A percentile compares a stretch with the other conserved stretches of the same genome.
Evolutionary conservation across 352 stramenopile genomes (phyloP).

Genomic region (Globisporangium carolinianum): DNA sequence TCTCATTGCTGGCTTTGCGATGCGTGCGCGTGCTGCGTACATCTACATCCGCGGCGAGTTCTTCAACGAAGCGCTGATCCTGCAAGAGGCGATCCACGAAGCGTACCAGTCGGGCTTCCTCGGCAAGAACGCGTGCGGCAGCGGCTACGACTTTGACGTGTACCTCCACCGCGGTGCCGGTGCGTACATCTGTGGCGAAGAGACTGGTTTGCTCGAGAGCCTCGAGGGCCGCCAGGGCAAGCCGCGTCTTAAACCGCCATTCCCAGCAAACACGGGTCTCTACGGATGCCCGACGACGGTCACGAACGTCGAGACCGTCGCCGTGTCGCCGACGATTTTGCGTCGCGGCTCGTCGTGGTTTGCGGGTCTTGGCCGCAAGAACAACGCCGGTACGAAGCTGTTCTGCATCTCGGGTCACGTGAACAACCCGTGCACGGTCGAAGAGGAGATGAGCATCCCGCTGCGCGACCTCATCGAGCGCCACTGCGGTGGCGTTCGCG

Average conservation of each 20-base stretch:
- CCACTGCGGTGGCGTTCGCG: conserved; percentile 97
- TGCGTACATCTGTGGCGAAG: conserved; percentile 99
- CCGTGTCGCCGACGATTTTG: conserved; percentile 97
- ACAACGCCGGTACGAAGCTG: conserved; percentile 98
- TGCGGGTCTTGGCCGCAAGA: conserved; percentile 93
- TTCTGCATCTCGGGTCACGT: conserved; percentile 99
- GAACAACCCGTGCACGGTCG: conserved; percentile 98
- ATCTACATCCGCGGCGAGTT: conserved; percentile 99
- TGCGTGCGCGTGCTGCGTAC: conserved; percentile 98
- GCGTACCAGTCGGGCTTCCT: conserved; percentile 96
- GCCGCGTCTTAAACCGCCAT: conserved; percentile 98
- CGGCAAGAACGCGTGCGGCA: conserved; percentile 95
- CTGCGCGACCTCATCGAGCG: conserved; percentile 98
- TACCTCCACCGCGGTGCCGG: conserved; percentile 98
- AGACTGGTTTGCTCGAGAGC: conserved; percentile 97
- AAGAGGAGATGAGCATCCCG: conserved; percentile 98
- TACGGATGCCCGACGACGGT: conserved; percentile 99
- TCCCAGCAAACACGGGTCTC: conserved; percentile 98
- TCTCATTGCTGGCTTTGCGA: conserved; percentile 96
- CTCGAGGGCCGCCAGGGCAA: conserved; percentile 97
- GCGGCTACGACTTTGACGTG: conserved; percentile 99
- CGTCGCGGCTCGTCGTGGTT: conserved; percentile 97
- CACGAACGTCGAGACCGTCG: conserved; percentile 99
- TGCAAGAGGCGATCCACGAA: conserved; percentile 99
- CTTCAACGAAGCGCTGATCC: conserved; percentile 98